A percentile compares a stretch with the other conserved stretches of the same genome.
phyloP scores from a whole-genome alignment of 2,329 filamentous ascomycete species.

The Fusarium sp. region DNA sequence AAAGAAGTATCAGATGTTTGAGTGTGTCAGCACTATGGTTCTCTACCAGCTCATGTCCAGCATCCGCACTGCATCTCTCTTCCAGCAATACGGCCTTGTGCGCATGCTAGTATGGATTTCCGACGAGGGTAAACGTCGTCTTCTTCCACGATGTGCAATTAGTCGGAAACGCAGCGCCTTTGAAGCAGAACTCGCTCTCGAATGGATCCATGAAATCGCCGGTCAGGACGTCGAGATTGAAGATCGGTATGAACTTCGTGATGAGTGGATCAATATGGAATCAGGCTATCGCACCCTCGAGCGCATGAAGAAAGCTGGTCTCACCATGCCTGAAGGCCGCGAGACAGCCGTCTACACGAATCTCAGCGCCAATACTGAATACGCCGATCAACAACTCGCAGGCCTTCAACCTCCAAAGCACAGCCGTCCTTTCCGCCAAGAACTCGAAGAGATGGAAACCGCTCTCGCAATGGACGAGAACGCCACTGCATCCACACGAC shows the following conservation, averaged over 20 bases:
- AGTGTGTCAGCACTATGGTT: constrained; percentile 68
- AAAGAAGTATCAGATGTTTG: constrained; percentile 61
- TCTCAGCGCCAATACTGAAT: constrained; percentile 35
- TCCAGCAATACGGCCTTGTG: constrained; percentile 82
- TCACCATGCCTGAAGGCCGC: constrained; percentile 59
- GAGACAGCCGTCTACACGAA: constrained; percentile 48
- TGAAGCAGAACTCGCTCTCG: constrained; percentile 69
- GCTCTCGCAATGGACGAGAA: constrained; percentile 20
- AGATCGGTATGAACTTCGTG: constrained; percentile 53
- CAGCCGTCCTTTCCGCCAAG: constrained; percentile 55
- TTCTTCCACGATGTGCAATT: constrained; percentile 70
- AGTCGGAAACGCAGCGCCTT: constrained; percentile 67
- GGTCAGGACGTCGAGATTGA: constrained; percentile 49
- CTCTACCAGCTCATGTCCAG: constrained; percentile 70
- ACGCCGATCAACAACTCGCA: constrained; percentile 44
- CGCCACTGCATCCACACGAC: constrained; percentile 24
- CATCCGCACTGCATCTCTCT: constrained; percentile 67
- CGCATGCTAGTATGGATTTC: constrained; percentile 81
- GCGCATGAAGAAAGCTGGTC: constrained; percentile 58
- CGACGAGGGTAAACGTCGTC: constrained; percentile 65
- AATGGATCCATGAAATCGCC: constrained; percentile 70
- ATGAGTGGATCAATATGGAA: constrained; percentile 60
- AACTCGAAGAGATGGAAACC: constrained; percentile 55
- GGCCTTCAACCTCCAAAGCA: constrained; percentile 45
- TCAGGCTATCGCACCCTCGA: constrained; percentile 54